phyloP scores from a whole-genome alignment of 345 rosid genomes.

The Acer yangbiense region DNA sequence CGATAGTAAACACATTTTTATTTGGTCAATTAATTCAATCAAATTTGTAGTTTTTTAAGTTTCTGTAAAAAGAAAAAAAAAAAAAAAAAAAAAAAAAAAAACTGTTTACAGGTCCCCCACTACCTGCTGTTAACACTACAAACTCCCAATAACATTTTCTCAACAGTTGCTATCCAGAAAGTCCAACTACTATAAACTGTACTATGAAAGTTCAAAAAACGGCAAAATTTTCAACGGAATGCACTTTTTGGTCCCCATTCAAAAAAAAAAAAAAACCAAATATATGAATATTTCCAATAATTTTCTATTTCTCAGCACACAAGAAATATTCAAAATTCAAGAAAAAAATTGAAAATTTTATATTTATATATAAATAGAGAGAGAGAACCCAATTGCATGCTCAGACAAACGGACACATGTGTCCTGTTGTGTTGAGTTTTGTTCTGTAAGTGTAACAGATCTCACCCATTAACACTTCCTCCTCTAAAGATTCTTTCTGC shows the following conservation, averaged over 20 bases:
- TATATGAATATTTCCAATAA: neutral
- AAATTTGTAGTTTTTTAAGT: neutral
- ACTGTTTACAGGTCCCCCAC: neutral
- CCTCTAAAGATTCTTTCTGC: constrained; percentile 36
- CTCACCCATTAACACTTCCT: constrained; percentile 10
- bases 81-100: too few species aligned
- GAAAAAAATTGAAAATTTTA: neutral
- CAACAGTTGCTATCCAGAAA: neutral
- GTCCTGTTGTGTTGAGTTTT: constrained; percentile 22
- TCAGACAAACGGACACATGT: constrained; percentile 32
- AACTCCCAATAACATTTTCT: neutral
- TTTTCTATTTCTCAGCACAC: neutral
- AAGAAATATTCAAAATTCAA: neutral
- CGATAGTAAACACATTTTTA: neutral
- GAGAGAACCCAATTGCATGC: constrained; percentile 23
- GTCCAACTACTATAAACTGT: constrained; percentile 9
- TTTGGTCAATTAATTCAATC: neutral
- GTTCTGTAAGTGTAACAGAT: constrained; percentile 20
- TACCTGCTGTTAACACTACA: neutral
- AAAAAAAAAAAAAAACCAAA: neutral
- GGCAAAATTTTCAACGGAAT: neutral
- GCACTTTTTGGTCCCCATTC: constrained; percentile 23
- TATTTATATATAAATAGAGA: neutral
- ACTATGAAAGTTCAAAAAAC: neutral
- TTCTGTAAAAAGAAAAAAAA: neutral